phyloP scores from a whole-genome alignment of 208 protist genomes.

The Trypanosoma theileri region DNA sequence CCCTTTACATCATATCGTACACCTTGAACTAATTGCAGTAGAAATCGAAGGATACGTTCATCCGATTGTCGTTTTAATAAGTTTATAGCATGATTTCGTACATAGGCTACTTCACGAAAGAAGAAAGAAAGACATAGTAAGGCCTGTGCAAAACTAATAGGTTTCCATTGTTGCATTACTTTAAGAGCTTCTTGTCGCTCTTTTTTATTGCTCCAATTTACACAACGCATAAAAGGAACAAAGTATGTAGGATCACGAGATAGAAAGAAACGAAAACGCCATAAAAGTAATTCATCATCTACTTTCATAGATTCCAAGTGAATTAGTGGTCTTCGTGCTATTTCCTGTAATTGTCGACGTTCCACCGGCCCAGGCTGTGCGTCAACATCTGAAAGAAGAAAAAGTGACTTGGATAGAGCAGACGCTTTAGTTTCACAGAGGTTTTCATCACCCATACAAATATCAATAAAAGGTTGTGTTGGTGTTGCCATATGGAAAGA shows the following conservation, averaged over 20 bases:
- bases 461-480: constrained; percentile 43
- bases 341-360: constrained; percentile 55
- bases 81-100: constrained; percentile 73
- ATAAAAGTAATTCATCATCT: constrained; percentile 92
- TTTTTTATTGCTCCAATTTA: constrained; percentile 85
- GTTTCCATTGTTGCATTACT: constrained; percentile 66
- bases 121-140: constrained; percentile 75
- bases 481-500: constrained; percentile 25
- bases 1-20: constrained; percentile 71
- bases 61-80: constrained; percentile 51
- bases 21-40: constrained; percentile 79
- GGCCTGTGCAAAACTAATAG: constrained; percentile 59
- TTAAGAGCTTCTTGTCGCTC: constrained; percentile 72
- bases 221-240: constrained; percentile 89
- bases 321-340: constrained; percentile 56
- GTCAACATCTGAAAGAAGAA: constrained; percentile 49
- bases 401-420: constrained; percentile 55
- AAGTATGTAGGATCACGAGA: constrained; percentile 73
- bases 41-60: constrained; percentile 41
- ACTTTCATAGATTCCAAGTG: constrained; percentile 52
- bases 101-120: constrained; percentile 52
- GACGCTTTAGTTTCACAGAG: constrained; percentile 64
- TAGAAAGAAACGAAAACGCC: constrained; percentile 91
- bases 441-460: constrained; percentile 58
- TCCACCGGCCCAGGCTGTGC: constrained; percentile 63